phyloP scores from a whole-genome alignment of 2,329 filamentous ascomycete genomes.

The Hypomyces rosellus region DNA sequence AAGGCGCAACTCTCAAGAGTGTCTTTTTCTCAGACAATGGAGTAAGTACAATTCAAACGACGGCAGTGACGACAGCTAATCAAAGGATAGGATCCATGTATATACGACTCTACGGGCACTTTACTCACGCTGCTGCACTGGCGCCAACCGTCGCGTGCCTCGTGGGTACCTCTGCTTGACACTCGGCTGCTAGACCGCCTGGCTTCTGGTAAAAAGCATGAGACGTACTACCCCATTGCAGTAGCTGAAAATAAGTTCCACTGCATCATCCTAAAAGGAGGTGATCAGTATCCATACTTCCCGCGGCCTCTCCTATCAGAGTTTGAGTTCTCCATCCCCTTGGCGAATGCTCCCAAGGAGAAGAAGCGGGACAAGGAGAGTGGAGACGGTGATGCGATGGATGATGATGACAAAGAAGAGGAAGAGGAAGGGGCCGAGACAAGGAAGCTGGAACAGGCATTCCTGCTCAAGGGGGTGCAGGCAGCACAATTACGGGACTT shows the following conservation, averaged over 20 bases:
- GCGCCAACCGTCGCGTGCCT: conserved; percentile 76
- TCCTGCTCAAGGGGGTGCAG: conserved; percentile 66
- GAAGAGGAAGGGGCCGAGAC: conserved; percentile 39
- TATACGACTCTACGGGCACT: conserved; percentile 90
- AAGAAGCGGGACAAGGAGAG: conserved; percentile 23
- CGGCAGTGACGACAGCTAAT: conserved; percentile 6
- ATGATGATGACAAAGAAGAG: conserved; percentile 5
- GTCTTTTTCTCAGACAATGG: conserved; percentile 91
- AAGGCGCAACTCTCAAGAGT: conserved; percentile 65
- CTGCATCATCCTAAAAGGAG: conserved; percentile 97
- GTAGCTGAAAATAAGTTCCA: conserved; percentile 90
- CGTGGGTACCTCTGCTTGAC: conserved; percentile 88
- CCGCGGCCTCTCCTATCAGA: conserved; percentile 84
- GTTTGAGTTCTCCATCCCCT: conserved; percentile 84
- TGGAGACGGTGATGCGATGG: conserved; percentile 20
- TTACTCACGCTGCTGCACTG: conserved; percentile 85
- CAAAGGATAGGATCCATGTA: conserved; percentile 69
- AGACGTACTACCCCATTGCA: conserved; percentile 91
- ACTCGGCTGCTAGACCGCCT: conserved; percentile 78
- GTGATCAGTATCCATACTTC: conserved; percentile 88
- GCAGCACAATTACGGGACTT: conserved; percentile 71
- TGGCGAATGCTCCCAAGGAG: conserved; percentile 32
- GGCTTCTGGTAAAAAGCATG: conserved; percentile 75
- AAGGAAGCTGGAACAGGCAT: conserved; percentile 69
- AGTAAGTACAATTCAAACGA: conserved; percentile 44